Conservation (phyloP, 768 basidiomycete species). For the Leccinum truebloodii region DNA sequence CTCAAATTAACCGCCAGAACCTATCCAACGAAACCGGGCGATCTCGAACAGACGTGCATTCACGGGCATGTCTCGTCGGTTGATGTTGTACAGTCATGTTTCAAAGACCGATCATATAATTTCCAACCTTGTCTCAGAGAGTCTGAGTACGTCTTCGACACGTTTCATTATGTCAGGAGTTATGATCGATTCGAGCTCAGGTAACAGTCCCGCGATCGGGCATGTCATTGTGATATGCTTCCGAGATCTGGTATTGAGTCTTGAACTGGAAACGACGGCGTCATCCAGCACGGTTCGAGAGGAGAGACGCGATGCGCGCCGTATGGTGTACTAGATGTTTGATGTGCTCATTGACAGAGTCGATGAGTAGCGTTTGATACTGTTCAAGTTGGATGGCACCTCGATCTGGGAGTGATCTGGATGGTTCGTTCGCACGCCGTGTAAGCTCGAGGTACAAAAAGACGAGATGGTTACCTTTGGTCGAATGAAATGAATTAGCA, state of each 20-base stretch:
- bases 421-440: not conserved
- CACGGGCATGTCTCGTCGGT: constrained; percentile 87
- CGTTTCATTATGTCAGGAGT: constrained; percentile 97
- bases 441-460: not conserved
- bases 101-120: constrained; percentile 92
- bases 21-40: constrained; percentile 69
- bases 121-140: constrained; percentile 81
- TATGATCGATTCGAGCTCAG: constrained; percentile 98
- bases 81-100: constrained; percentile 96
- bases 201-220: constrained; percentile 97
- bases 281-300: constrained; percentile 1
- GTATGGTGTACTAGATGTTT: constrained; percentile 87
- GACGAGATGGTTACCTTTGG: constrained; percentile 66
- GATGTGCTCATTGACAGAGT: constrained; percentile 98
- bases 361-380: constrained; percentile 97
- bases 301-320: constrained; percentile 37
- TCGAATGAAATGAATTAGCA: constrained; percentile 61
- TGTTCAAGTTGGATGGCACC: constrained; percentile 88
- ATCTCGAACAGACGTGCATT: constrained; percentile 94
- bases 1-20: constrained; percentile 94
- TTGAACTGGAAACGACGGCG: constrained; percentile 63
- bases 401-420: constrained; percentile 54
- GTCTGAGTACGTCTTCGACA: constrained; percentile 93
- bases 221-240: constrained; percentile 85
- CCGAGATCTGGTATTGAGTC: constrained; percentile 92